Base-by-base conservation (phyloP, 129 eudicot genomes). In the Flaveria linearis region DNA sequence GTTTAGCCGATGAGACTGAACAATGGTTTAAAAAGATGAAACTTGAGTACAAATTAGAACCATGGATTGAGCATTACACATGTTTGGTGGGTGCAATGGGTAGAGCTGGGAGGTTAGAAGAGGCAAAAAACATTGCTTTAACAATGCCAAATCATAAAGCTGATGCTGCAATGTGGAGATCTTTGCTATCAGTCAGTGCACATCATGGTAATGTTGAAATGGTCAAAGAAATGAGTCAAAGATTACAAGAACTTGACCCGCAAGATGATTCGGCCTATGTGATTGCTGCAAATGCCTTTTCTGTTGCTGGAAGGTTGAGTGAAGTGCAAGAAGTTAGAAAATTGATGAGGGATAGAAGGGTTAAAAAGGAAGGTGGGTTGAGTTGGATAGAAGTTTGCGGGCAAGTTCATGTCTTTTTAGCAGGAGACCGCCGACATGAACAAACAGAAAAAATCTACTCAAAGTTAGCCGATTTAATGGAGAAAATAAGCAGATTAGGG, bases 311-410 rank as follows among this genome's bases (percentile, higher is more conserved):
- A 50, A 84, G 80, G 76, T 82, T 85, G 82, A 86, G 82, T 3
- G 89, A 90, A 74, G 92, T 86, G 57, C 86, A 80, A 67, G 84
- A 76, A 65, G 77, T 90, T 16, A 70, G 96, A 82, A 88, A 81
- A 51, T 80, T 78, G 86, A 93, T 93, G 98, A 90, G 83, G 63
- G 87, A 85, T 7, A 67, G 83, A 62, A 75, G 82, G 50, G 92
- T 88, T 41, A 83, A 84, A 67, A 93, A 93, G 76, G 95, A 83
- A 77, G 83, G 89, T 41, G 98, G 96, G 26, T 76, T 83, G 70
- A 93, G 98, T 84, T 93, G 98, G 98, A 83, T 93, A 41, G 98
- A 93, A 81, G 84, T 78, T 55, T 80, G 50, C n/a, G 98, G 98
- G 6, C 82, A 77, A 64, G 89, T 88, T 75, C 96, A 90, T 63